phyloP scores from a whole-genome alignment of 1,284 basidiomycete genomes.

The Malassezia globosa region DNA sequence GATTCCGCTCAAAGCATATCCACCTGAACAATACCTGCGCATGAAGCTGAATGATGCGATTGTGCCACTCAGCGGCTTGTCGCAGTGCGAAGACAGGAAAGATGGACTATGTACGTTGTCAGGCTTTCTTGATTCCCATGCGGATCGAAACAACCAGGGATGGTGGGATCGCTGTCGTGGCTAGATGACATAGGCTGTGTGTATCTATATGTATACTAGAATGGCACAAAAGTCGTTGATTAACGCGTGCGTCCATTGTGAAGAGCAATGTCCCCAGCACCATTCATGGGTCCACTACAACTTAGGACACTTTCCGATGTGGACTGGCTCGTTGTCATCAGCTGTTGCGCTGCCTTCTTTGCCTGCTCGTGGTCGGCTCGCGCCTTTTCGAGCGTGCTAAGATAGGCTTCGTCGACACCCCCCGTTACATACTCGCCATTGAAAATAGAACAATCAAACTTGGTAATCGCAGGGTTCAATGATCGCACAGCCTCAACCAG shows the following conservation, averaged over 20 bases:
- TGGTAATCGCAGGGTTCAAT: constrained; percentile 66
- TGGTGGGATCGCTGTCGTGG: constrained; percentile 21
- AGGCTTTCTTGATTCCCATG: constrained; percentile 22
- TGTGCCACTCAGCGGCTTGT: constrained; percentile 26
- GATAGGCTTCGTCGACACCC: constrained; percentile 77
- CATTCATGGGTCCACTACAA: constrained; percentile 44
- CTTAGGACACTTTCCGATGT: constrained; percentile 24
- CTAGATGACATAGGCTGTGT: not conserved
- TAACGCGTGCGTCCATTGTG: constrained; percentile 14
- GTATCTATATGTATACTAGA: not conserved
- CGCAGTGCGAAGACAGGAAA: constrained; percentile 19
- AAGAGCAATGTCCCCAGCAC: constrained; percentile 37
- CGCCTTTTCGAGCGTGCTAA: constrained; percentile 63
- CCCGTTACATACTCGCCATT: constrained; percentile 94
- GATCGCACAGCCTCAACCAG: constrained; percentile 75
- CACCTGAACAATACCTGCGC: constrained; percentile 3
- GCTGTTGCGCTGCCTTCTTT: constrained; percentile 27
- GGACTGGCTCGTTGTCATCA: constrained; percentile 16
- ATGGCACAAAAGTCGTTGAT: not conserved
- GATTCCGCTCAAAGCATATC: not conserved
- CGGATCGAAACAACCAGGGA: constrained; percentile 21
- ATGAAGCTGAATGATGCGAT: constrained; percentile 17
- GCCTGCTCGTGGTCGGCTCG: constrained; percentile 73
- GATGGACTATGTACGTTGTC: constrained; percentile 32
- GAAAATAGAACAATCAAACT: constrained; percentile 96